Percentiles rank a stretch among this genome's conserved stretches.
These are phyloP conservation scores for Hirschfeldia incana DNA, from an alignment of 345 rosid species.

Conservation along the genomic window DNA sequence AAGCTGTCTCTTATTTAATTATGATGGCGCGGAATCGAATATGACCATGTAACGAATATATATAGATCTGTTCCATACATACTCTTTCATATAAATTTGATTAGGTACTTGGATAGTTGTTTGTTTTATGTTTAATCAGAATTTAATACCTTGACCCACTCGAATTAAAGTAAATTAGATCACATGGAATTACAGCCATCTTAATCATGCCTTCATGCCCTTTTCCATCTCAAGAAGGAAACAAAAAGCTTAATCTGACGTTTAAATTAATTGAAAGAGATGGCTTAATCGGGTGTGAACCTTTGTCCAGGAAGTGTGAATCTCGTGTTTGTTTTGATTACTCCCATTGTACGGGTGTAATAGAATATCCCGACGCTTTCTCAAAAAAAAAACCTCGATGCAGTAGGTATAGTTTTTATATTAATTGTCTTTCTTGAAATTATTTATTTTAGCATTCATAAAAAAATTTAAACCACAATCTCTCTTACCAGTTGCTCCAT, in stretches of 20 bases:
- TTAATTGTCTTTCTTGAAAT: not conserved
- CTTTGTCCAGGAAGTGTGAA: slow-evolving; percentile 13
- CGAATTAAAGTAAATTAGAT: not conserved
- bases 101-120: slow-evolving; percentile 21
- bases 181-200: slow-evolving; percentile 17
- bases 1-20: slow-evolving; percentile 27
- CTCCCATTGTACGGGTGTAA: slow-evolving; percentile 8
- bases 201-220: not conserved
- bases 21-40: slow-evolving; percentile 37
- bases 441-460: not conserved
- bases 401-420: not conserved
- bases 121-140: slow-evolving; percentile 23
- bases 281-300: not conserved
- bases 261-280: not conserved
- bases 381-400: not conserved
- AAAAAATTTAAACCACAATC: not conserved
- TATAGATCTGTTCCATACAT: not conserved
- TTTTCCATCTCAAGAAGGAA: not conserved
- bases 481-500: not conserved
- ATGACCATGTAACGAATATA: slow-evolving; percentile 1
- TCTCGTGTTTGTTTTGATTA: slow-evolving; percentile 29
- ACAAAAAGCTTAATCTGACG: not conserved
- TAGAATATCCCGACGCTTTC: too few species aligned
- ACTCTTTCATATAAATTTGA: slow-evolving; percentile 5
- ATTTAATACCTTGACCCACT: slow-evolving; percentile 10